Base-by-base conservation (phyloP, 2,329 filamentous ascomycete species). In the Sporothrix euskadiensis region DNA sequence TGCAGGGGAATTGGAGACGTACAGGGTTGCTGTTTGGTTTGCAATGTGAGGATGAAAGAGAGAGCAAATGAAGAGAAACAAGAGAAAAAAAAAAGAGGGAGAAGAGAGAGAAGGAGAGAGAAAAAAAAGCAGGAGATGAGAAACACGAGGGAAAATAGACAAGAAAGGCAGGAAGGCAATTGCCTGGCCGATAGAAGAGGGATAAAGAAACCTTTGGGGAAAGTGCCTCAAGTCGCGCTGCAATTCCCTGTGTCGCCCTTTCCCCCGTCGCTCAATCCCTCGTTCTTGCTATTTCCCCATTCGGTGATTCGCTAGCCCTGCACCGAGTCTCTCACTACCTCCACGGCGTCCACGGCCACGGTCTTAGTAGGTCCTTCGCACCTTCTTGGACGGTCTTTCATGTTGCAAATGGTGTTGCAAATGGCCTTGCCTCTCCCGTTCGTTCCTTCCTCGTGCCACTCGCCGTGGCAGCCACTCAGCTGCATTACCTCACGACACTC, bases 171-270 rank as follows among this genome's bases (percentile, higher is more conserved):
- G n/a, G 61, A 69, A 61, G 44, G 72, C 71, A 70, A 56, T 54
- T 65, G 66, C 30, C 56, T 65, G 65, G 41, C 44, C 65, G 59
- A 59, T 57, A 57, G 14, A 14, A 49, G 57, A 65, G 68, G 57
- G 57, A 68, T 66, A 63, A 56, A 71, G 56, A 52, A 59, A 35
- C 39, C 41, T n/a, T 73, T 49, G 63, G 66, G 71, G 72, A 73
- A 74, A 74, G 73, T 72, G 54, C 66, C 73, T 72, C 73, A 72
- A 32, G 65, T 54, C 47, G 41, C 47, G 10, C 19, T 57, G 39
- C 44, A 57, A 66, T 66, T 65, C 35, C 47, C 66, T 69, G 54
- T 54, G 56, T 54, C 70, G 44, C 69, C 12, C 56, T 49, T 57
- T 63, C 52, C 52, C 69, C 52, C 65, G 22, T 68, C 65, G 65